Conservation (phyloP, 768 basidiomycete species). For the Phylloporus rhodoxanthus region DNA sequence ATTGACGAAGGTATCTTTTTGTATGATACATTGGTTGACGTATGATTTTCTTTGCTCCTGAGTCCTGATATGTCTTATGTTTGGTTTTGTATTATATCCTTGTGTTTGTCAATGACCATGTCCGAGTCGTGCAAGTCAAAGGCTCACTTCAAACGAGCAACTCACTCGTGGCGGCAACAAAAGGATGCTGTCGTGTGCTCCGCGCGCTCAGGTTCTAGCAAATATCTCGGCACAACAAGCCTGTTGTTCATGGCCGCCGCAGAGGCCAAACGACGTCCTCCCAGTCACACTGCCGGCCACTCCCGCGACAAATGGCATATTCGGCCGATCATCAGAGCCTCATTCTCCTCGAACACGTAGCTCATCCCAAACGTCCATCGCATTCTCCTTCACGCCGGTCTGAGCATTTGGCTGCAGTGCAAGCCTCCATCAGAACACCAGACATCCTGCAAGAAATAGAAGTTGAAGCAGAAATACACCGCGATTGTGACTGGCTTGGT, state of each 20-base stretch:
- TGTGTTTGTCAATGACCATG: no score
- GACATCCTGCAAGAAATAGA: conserved; percentile 70
- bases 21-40: no score
- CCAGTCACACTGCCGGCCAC: conserved; percentile 38
- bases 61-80: neutral
- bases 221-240: conserved; percentile 92
- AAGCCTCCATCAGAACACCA: conserved; percentile 48
- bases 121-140: no score
- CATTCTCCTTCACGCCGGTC: conserved; percentile 44
- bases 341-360: conserved; percentile 26
- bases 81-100: neutral
- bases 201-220: conserved; percentile 91
- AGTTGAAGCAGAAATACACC: conserved; percentile 77
- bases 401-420: conserved; percentile 84
- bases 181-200: conserved; percentile 94
- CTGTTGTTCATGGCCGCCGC: conserved; percentile 82
- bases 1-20: neutral
- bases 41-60: no score
- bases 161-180: conserved; percentile 36
- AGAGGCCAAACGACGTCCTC: conserved; percentile 59
- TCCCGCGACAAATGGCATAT: conserved; percentile 42
- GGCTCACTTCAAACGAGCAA: neutral
- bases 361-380: conserved; percentile 33
- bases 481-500: conserved; percentile 83
- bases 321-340: conserved; percentile 33